phyloP scores from a whole-genome alignment of 345 rosid species.

The Microthlaspi erraticum region DNA sequence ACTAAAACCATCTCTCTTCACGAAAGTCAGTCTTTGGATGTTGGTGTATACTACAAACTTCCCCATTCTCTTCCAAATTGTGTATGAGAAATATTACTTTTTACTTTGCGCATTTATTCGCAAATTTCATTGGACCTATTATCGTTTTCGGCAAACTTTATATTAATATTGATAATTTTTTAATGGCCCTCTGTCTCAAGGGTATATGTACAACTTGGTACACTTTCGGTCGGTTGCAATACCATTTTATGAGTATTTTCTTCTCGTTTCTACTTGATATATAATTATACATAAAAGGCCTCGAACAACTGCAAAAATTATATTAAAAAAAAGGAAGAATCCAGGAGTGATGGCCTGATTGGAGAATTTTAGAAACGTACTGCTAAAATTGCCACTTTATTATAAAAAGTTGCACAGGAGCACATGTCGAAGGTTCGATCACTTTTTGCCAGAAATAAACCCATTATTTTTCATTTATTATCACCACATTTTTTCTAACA shows the following conservation, averaged over 20 bases:
- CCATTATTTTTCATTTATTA: slow-evolving; percentile 2
- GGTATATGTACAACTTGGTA: slow-evolving; percentile 13
- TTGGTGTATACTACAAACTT: neutral
- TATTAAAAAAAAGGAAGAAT: neutral
- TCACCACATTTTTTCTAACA: neutral
- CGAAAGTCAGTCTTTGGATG: slow-evolving; percentile 24
- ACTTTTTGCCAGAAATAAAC: slow-evolving; percentile 31
- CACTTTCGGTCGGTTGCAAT: slow-evolving; percentile 35
- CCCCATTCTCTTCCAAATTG: neutral
- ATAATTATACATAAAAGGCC: neutral
- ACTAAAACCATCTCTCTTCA: neutral
- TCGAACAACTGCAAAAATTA: neutral
- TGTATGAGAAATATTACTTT: slow-evolving; percentile 12
- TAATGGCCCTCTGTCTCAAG: slow-evolving; percentile 4
- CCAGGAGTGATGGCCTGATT: slow-evolving; percentile 4
- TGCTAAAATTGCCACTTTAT: slow-evolving; percentile 12
- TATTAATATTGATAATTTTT: neutral
- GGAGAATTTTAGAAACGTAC: slow-evolving; percentile 21
- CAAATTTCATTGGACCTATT: slow-evolving; percentile 27
- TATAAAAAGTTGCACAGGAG: slow-evolving; percentile 23
- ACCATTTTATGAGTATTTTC: slow-evolving; percentile 12
- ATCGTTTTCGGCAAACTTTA: slow-evolving; percentile 5
- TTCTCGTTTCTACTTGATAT: slow-evolving; percentile 18
- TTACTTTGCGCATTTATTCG: slow-evolving; percentile 22
- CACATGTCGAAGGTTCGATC: slow-evolving; percentile 37